Base-by-base conservation (phyloP, 1,284 basidiomycete genomes). In the Pulveroboletus sp. region DNA sequence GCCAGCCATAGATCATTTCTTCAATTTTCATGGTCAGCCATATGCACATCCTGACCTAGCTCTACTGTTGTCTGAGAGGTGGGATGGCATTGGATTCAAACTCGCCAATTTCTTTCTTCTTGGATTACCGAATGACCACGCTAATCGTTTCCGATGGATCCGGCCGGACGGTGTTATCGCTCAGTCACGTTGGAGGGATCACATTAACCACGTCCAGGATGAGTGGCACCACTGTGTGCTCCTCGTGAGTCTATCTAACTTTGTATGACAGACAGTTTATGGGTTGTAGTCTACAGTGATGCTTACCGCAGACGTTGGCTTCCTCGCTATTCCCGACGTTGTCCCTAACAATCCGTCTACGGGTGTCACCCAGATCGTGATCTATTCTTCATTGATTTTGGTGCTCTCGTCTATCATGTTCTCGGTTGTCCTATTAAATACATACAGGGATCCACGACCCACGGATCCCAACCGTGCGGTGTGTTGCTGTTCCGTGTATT, bases 191-290 rank as follows among this genome's bases (percentile, higher is more conserved):
- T 69, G 67, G 67, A 61, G 65, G 16, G 57, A 67, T 4, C 78
- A 76, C 43, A 74, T 82, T 16, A 60, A 66, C 9, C 76, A 75
- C 50, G 63, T 83, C 35, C 75, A 72, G 15, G 63, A 64, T 1
- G 81, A 86, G 58, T 81, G 83, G 78, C 69, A 73, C 48, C 76
- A 81, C 41, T 77, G 77, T 56, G 73, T 78, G 21, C 71, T 84
- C 17, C 77, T 76, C 56, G 82, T 83, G 55, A 35, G n/a, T n/a
- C n/a, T n/a, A 80, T 69, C 4, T 2, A 2, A 2, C 8, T 43
- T 19, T 0, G n/a, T 9, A 2, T 41, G 6, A 7, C 2, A 2
- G 11, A 19, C 17, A 17, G 40, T 52, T 61, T 12, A 65, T 15
- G n/a, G 15, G 11, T 40, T 1, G 19, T 66, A n/a, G n/a, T n/a